Evolutionary conservation across 2,329 filamentous ascomycete genomes (phyloP).

Genomic region (Scedosporium minutisporum): DNA sequence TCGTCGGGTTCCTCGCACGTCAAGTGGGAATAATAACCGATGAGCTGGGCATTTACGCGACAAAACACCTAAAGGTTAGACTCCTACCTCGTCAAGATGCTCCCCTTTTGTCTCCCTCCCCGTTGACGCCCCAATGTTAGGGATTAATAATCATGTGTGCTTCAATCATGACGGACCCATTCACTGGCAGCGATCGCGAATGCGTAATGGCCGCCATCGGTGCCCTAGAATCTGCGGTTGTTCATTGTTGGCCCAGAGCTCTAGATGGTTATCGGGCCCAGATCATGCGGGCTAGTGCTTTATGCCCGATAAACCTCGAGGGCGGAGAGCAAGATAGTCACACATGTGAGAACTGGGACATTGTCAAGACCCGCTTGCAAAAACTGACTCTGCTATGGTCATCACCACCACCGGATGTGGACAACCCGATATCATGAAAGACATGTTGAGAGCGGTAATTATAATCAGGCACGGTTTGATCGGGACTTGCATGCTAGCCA

Average conservation of each 20-base stretch:
- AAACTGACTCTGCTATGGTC: background rate
- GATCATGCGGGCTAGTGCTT: conserved; percentile 49
- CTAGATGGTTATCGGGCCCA: conserved; percentile 24
- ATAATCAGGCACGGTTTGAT: no score
- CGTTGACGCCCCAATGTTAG: conserved; percentile 23
- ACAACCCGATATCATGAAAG: no score
- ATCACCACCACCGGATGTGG: background rate
- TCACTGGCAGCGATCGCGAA: conserved; percentile 44
- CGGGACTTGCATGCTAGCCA: background rate
- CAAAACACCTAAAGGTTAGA: conserved; percentile 57
- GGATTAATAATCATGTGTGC: conserved; percentile 59
- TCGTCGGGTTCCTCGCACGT: conserved; percentile 47
- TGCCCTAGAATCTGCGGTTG: conserved; percentile 47
- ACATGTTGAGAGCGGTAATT: no score
- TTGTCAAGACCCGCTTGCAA: background rate
- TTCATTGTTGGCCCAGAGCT: conserved; percentile 62
- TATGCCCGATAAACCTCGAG: conserved; percentile 51
- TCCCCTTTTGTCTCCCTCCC: background rate
- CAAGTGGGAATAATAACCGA: conserved; percentile 40
- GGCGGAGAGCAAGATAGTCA: background rate
- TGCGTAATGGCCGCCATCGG: conserved; percentile 43
- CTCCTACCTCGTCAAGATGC: background rate
- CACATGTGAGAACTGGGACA: background rate
- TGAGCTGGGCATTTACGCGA: conserved; percentile 49
- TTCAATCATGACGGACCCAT: conserved; percentile 57